Percentiles rank a stretch among this genome's conserved stretches.
These are phyloP conservation scores for Puccinia brachypodii DNA, from an alignment of 1,284 basidiomycete genomes.

Conservation along the genomic window DNA sequence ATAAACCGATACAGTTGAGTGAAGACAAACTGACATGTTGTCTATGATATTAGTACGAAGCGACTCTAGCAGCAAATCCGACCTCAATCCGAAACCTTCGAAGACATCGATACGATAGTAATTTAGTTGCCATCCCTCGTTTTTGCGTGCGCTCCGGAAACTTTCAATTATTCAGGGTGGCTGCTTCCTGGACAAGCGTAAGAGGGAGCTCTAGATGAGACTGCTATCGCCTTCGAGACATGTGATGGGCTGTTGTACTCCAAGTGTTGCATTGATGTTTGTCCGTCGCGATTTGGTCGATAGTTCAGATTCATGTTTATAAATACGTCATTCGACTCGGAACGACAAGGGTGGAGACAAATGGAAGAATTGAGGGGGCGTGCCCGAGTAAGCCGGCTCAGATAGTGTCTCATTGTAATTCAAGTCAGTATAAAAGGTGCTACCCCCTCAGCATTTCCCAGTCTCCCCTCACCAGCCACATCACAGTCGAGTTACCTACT, in stretches of 20 bases:
- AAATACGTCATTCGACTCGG: not conserved
- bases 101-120: too few relatives aligned
- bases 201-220: not conserved
- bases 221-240: not conserved
- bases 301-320: not conserved
- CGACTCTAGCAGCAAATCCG: not conserved
- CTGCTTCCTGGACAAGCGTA: not conserved
- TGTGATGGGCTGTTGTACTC: conserved; percentile 7
- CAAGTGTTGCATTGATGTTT: not conserved
- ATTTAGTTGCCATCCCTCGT: not conserved
- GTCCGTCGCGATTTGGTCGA: not conserved
- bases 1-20: not conserved
- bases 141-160: not conserved
- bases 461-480: not conserved
- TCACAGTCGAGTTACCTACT: not conserved
- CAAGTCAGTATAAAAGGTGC: conserved; percentile 2
- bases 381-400: not conserved
- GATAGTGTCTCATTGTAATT: not conserved
- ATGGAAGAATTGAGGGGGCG: not conserved
- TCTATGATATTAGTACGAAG: not conserved
- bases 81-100: conserved; percentile 4
- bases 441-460: not conserved
- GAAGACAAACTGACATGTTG: not conserved
- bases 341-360: conserved; percentile 20
- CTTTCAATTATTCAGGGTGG: not conserved